phyloP scores from a whole-genome alignment of 257 asterid genomes.

The Nicotiana paniculata region DNA sequence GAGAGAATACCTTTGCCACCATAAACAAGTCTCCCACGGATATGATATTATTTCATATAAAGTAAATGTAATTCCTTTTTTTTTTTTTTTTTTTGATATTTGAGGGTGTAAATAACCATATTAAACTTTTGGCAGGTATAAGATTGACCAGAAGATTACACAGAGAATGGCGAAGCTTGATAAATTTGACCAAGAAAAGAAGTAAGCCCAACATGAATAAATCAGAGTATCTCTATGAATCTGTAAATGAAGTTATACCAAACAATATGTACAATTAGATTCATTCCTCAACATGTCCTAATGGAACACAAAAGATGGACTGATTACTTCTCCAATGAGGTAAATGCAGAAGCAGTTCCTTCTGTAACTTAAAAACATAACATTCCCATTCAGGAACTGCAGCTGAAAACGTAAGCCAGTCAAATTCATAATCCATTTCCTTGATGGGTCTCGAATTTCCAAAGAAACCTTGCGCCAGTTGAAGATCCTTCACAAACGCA shows the following conservation, averaged over 20 bases:
- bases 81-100: no score
- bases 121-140: no score
- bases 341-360: constrained; percentile 38
- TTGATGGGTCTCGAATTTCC: constrained; percentile 13
- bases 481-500: constrained; percentile 39
- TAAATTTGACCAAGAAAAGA: no score
- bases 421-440: constrained; percentile 19
- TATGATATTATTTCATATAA: no score
- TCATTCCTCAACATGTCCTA: constrained; percentile 15
- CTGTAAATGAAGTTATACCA: not conserved
- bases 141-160: no score
- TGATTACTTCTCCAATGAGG: constrained; percentile 54
- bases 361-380: constrained; percentile 36
- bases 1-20: no score
- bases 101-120: no score
- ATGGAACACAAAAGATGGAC: constrained; percentile 33
- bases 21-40: no score
- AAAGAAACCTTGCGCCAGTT: constrained; percentile 24
- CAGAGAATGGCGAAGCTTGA: no score
- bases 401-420: constrained; percentile 35
- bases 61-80: no score
- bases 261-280: not conserved
- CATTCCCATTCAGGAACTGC: constrained; percentile 61
- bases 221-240: not conserved
- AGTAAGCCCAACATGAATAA: not conserved